Evolutionary conservation across 345 rosid genomes (phyloP).

Genomic region (Mangifera indica): DNA sequence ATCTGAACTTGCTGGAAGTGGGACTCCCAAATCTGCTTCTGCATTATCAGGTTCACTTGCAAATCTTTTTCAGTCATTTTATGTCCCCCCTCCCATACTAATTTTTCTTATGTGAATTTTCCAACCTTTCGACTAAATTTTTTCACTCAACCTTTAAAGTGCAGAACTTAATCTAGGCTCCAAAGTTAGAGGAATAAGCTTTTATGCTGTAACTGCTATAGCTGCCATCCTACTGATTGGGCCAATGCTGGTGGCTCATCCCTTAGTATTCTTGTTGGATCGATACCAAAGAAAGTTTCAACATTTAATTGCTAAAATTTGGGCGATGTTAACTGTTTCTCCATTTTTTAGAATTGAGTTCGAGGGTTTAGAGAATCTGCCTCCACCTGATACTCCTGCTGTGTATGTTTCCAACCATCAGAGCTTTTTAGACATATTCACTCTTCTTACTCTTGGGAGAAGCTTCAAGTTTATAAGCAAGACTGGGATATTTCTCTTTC

Average conservation of each 20-base stretch:
- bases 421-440: constrained; percentile 85
- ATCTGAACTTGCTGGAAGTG: constrained; percentile 66
- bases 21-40: constrained; percentile 44
- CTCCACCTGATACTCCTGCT: constrained; percentile 67
- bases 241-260: constrained; percentile 68
- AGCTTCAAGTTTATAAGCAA: constrained; percentile 92
- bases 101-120: neutral
- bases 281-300: constrained; percentile 70
- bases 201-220: constrained; percentile 57
- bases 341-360: constrained; percentile 56
- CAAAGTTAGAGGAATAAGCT: constrained; percentile 77
- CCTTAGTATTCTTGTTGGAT: constrained; percentile 73
- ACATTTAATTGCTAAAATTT: constrained; percentile 62
- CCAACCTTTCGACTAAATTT: constrained; percentile 15
- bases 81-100: neutral
- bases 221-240: constrained; percentile 62
- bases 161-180: constrained; percentile 59
- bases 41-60: constrained; percentile 56
- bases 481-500: constrained; percentile 70
- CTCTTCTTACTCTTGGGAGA: constrained; percentile 79
- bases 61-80: constrained; percentile 1
- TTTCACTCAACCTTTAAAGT: constrained; percentile 28
- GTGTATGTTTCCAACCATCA: constrained; percentile 94
- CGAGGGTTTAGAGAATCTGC: constrained; percentile 84
- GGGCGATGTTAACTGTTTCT: constrained; percentile 61